Percentiles rank a stretch among this genome's conserved stretches.
phyloP scores from a whole-genome alignment of 768 basidiomycete genomes.

The Fomitopsis serialis region DNA sequence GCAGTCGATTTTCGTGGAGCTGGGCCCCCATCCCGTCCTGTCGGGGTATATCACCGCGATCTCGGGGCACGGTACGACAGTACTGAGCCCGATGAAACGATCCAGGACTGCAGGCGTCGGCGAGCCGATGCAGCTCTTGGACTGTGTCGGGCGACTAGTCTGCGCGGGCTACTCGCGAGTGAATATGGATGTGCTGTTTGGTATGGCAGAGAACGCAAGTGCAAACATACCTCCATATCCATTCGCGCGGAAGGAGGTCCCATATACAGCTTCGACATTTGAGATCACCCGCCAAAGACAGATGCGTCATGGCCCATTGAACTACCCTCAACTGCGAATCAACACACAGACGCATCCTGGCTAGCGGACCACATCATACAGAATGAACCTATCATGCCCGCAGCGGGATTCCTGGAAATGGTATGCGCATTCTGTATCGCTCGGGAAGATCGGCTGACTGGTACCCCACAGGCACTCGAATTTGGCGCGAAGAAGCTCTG shows the following conservation, averaged over 20 bases:
- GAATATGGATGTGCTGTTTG: conserved; percentile 28
- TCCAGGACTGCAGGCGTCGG: conserved; percentile 16
- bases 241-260: conserved; percentile 22
- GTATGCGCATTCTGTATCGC: conserved; percentile 13
- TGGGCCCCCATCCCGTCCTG: conserved; percentile 37
- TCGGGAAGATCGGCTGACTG: conserved; percentile 4
- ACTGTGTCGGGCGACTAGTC: conserved; percentile 24
- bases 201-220: not conserved
- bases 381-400: conserved; percentile 42
- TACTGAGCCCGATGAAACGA: conserved; percentile 25
- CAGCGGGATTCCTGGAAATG: conserved; percentile 38
- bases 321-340: conserved; percentile 29
- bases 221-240: conserved; percentile 24
- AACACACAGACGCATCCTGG: conserved; percentile 32
- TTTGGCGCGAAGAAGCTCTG: conserved; percentile 25
- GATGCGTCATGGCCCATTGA: conserved; percentile 30
- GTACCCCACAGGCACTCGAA: conserved; percentile 26
- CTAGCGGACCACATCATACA: conserved; percentile 40
- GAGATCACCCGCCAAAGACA: conserved; percentile 17
- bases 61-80: conserved; percentile 10
- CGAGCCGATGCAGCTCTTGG: conserved; percentile 14
- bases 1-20: conserved; percentile 29
- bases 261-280: conserved; percentile 14
- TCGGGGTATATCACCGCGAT: conserved; percentile 25
- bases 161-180: conserved; percentile 25